Conservation (phyloP, 176 grass and related monocot species). For the Oryza brachyantha region DNA sequence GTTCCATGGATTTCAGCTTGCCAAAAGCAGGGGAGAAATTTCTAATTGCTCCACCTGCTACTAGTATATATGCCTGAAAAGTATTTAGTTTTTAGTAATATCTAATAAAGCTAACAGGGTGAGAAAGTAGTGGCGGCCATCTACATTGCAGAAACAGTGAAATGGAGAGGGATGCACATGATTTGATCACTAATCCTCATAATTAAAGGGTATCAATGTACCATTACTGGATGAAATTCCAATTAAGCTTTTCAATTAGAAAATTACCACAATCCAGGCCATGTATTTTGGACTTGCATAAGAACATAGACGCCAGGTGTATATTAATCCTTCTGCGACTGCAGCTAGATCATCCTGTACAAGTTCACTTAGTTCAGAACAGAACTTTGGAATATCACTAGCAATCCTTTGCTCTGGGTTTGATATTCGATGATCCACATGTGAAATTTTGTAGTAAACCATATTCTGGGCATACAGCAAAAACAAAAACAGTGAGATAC, state of each 20-base stretch:
- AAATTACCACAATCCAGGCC: constrained; percentile 90
- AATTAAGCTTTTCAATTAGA: constrained; percentile 11
- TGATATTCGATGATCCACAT: constrained; percentile 84
- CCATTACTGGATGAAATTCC: constrained; percentile 14
- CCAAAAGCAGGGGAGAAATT: constrained; percentile 97
- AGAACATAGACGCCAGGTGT: constrained; percentile 96
- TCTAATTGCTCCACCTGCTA: constrained; percentile 73
- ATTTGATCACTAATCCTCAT: not conserved
- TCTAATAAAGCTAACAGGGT: not conserved
- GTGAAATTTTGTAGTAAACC: constrained; percentile 99
- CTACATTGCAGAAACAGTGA: constrained; percentile 4
- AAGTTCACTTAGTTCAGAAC: constrained; percentile 94
- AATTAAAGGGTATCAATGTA: constrained; percentile 3
- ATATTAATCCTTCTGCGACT: constrained; percentile 89
- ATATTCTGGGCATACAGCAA: constrained; percentile 73
- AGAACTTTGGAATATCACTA: constrained; percentile 95
- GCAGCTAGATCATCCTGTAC: constrained; percentile 95
- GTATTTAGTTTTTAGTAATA: constrained; percentile 23
- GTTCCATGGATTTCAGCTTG: constrained; percentile 91
- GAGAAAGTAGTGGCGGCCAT: not conserved
- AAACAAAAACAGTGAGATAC: constrained; percentile 14
- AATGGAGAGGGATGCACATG: not conserved
- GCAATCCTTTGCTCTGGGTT: constrained; percentile 96
- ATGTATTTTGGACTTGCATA: constrained; percentile 99
- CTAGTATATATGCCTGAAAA: constrained; percentile 93